phyloP scores from a whole-genome alignment of 768 basidiomycete species.

The Boletus barrowsii region DNA sequence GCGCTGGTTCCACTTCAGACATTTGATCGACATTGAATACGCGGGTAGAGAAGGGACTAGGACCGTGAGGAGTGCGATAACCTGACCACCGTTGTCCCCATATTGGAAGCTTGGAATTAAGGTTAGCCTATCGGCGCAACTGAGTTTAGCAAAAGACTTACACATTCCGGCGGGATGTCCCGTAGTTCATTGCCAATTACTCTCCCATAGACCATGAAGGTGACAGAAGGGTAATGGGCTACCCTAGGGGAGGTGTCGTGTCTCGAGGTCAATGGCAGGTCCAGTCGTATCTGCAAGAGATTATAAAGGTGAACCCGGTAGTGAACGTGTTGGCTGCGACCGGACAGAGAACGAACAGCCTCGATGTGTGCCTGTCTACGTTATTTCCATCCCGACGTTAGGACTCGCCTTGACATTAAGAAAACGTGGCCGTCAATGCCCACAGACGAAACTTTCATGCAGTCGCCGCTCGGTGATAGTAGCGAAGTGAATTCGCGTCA shows the following conservation, averaged over 20 bases:
- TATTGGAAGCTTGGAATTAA: constrained; percentile 23
- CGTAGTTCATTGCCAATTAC: constrained; percentile 31
- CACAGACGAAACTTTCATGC: constrained; percentile 8
- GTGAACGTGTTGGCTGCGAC: constrained; percentile 21
- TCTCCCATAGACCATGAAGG: constrained; percentile 26
- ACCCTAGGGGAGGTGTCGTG: constrained; percentile 11
- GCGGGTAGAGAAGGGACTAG: constrained; percentile 25
- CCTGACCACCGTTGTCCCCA: constrained; percentile 33
- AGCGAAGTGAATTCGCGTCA: constrained; percentile 11
- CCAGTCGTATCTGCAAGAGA: constrained; percentile 13
- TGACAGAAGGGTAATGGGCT: constrained; percentile 15
- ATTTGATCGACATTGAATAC: constrained; percentile 18
- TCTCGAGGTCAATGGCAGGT: constrained; percentile 12
- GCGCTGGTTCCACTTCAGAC: constrained; percentile 18
- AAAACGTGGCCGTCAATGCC: constrained; percentile 26
- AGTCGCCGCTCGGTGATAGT: constrained; percentile 15
- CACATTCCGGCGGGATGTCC: constrained; percentile 27
- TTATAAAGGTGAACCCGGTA: constrained; percentile 26
- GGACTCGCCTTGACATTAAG: constrained; percentile 17
- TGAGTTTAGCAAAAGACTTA: constrained; percentile 13
- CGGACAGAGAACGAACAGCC: constrained; percentile 27
- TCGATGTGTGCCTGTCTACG: constrained; percentile 10
- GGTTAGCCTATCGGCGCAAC: constrained; percentile 7
- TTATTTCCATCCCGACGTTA: constrained; percentile 16
- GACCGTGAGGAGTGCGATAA: constrained; percentile 22